Percentiles rank a stretch among this genome's conserved stretches.
Evolutionary conservation across 805 yeast genomes (phyloP).

Genomic region (Candida corydali): DNA sequence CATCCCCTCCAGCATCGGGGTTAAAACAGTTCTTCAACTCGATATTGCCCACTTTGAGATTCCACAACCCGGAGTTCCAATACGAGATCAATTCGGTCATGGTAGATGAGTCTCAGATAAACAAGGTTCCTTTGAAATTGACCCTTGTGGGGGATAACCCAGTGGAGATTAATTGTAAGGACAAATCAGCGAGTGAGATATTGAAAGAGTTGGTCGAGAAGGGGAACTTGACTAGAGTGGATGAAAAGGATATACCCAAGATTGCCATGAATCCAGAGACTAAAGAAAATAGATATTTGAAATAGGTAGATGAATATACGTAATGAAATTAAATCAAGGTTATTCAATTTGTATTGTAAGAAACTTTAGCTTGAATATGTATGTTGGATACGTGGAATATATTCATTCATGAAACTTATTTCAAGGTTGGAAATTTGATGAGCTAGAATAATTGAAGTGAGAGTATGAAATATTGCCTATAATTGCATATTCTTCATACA

Average conservation of each 20-base stretch:
- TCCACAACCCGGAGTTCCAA: conserved; percentile 72
- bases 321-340: no score
- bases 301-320: no score
- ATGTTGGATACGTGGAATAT: no score
- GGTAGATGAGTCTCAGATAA: conserved; percentile 34
- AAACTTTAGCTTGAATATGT: no score
- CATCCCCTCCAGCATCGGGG: conserved; percentile 55
- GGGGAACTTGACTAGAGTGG: background rate
- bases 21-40: conserved; percentile 72
- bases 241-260: conserved; percentile 34
- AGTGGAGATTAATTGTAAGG: conserved; percentile 49
- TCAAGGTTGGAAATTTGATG: no score
- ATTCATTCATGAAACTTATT: no score
- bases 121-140: conserved; percentile 43
- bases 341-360: no score
- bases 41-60: conserved; percentile 71
- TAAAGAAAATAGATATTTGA: conserved; percentile 5
- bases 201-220: conserved; percentile 49
- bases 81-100: conserved; percentile 58
- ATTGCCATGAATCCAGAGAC: conserved; percentile 1
- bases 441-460: no score
- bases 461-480: no score
- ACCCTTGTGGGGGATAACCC: conserved; percentile 38
- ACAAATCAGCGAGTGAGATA: conserved; percentile 48
- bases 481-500: no score